A percentile compares a stretch with the other conserved stretches of the same genome.
Conservation (phyloP, 805 yeast genomes). For the Jamesozyma lodderae region DNA sequence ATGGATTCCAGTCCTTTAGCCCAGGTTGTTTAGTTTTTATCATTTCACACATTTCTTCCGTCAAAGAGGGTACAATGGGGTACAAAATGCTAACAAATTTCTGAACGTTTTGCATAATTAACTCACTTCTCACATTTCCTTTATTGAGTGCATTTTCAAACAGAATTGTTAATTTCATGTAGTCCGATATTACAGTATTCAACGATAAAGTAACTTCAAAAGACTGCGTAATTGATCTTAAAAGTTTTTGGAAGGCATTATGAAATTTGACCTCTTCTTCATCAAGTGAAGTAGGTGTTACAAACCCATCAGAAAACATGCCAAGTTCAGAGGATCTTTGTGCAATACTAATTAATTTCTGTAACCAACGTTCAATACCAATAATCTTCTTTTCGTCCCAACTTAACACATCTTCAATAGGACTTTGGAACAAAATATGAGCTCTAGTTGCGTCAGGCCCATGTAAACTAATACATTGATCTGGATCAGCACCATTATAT, state of each 20-base stretch:
- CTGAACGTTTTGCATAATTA: constrained; percentile 42
- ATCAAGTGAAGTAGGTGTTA: constrained; percentile 19
- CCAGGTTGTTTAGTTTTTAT: constrained; percentile 20
- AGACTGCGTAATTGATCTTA: constrained; percentile 48
- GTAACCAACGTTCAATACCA: constrained; percentile 84
- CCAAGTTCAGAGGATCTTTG: constrained; percentile 4
- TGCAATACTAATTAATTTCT: constrained; percentile 37
- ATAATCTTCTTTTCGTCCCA: constrained; percentile 88
- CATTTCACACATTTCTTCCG: constrained; percentile 74
- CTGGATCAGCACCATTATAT: constrained; percentile 89
- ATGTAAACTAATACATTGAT: constrained; percentile 56
- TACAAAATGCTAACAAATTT: constrained; percentile 55
- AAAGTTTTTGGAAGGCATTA: constrained; percentile 43
- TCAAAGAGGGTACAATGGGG: constrained; percentile 73
- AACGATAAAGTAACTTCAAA: constrained; percentile 51
- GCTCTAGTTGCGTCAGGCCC: constrained; percentile 96
- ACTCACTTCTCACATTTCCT: constrained; percentile 28
- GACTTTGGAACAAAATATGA: constrained; percentile 86
- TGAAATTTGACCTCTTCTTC: constrained; percentile 46
- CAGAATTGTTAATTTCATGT: constrained; percentile 69
- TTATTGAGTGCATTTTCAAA: constrained; percentile 35
- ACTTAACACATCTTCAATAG: constrained; percentile 66
- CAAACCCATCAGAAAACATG: constrained; percentile 5
- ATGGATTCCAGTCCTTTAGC: constrained; percentile 18
- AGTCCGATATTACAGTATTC: constrained; percentile 82